Percentiles rank a stretch among this genome's conserved stretches.
These are phyloP conservation scores for Noccaea caerulescens DNA, from an alignment of 345 rosid species.

Conservation along the genomic window DNA sequence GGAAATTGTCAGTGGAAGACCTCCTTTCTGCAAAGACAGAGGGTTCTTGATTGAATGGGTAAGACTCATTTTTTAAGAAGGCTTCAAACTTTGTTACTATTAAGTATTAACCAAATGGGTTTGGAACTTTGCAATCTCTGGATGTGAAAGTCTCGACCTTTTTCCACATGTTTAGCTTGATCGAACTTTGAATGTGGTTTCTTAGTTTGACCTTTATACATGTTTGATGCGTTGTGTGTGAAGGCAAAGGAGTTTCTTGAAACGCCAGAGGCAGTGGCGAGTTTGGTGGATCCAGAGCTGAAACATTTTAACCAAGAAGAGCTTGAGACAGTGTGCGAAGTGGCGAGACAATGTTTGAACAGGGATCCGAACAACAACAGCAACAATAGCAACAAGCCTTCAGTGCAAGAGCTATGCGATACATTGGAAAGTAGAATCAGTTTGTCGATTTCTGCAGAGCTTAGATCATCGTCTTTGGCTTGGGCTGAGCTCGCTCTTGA, in stretches of 20 bases:
- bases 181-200: neutral
- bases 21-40: slow-evolving; percentile 82
- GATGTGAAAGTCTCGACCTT: slow-evolving; percentile 13
- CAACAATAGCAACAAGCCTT: slow-evolving; percentile 47
- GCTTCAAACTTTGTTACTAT: slow-evolving; percentile 18
- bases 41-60: slow-evolving; percentile 95
- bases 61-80: slow-evolving; percentile 24
- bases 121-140: neutral
- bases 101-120: slow-evolving; percentile 1
- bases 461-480: slow-evolving; percentile 83
- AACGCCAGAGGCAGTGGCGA: slow-evolving; percentile 71
- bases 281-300: slow-evolving; percentile 86
- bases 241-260: slow-evolving; percentile 92
- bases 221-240: slow-evolving; percentile 29
- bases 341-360: slow-evolving; percentile 65
- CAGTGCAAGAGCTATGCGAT: slow-evolving; percentile 67
- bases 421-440: slow-evolving; percentile 74
- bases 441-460: slow-evolving; percentile 69
- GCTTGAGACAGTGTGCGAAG: slow-evolving; percentile 79
- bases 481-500: slow-evolving; percentile 97
- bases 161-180: slow-evolving; percentile 15
- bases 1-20: slow-evolving; percentile 92
- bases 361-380: slow-evolving; percentile 52
- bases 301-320: slow-evolving; percentile 77
- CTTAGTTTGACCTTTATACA: neutral